Conservation (phyloP, 2,329 filamentous ascomycete genomes). For the Lasiodiplodia gonubiensis region DNA sequence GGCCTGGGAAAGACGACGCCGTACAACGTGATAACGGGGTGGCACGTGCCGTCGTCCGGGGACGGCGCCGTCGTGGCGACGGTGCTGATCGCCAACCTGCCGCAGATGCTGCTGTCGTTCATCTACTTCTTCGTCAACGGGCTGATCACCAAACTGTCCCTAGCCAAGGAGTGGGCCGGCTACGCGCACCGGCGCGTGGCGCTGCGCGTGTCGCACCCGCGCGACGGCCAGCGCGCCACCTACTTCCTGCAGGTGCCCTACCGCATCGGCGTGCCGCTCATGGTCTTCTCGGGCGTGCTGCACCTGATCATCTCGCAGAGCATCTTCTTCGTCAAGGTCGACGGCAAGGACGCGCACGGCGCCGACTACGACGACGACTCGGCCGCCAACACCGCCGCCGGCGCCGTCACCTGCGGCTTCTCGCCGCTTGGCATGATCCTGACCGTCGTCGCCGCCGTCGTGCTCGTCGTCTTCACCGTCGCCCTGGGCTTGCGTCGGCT, state of each 20-base stretch:
- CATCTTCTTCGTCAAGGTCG: conserved; percentile 48
- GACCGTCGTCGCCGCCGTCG: not conserved
- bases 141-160: conserved; percentile 54
- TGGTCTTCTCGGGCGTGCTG: conserved; percentile 40
- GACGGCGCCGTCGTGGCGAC: not conserved
- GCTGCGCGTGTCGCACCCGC: conserved; percentile 47
- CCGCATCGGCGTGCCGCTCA: conserved; percentile 45
- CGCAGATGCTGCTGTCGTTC: conserved; percentile 48
- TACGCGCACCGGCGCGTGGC: conserved; percentile 44
- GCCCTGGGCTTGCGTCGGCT: not conserved
- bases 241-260: conserved; percentile 52
- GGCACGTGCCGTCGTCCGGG: not conserved
- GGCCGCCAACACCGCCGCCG: too few relatives aligned
- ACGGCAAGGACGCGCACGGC: conserved; percentile 9
- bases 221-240: conserved; percentile 45
- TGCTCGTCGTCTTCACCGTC: not conserved
- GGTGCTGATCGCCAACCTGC: conserved; percentile 9
- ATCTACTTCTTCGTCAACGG: conserved; percentile 55
- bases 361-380: too few relatives aligned
- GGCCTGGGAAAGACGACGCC: not conserved
- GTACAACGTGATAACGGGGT: not conserved
- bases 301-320: conserved; percentile 54
- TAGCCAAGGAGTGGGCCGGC: conserved; percentile 54
- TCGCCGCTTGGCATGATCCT: not conserved
- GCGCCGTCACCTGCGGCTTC: not conserved